A percentile compares a stretch with the other conserved stretches of the same genome.
Conservation (phyloP, 2,329 filamentous ascomycete genomes). For the Sporothrix pallida region DNA sequence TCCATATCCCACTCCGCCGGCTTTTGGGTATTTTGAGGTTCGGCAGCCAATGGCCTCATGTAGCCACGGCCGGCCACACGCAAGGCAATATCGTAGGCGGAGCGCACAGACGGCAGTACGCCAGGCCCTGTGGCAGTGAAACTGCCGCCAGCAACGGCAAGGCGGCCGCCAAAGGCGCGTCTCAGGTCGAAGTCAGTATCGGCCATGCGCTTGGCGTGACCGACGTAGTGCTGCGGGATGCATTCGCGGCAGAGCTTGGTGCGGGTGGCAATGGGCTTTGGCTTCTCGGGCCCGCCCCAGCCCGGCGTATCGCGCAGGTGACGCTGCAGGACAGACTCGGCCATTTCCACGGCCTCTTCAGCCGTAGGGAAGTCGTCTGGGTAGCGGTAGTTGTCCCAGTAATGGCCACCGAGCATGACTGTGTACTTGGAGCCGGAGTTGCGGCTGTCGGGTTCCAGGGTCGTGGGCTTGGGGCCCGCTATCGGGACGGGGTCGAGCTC, state of each 20-base stretch:
- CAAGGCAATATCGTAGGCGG: slow-evolving; percentile 54
- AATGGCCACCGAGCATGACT: slow-evolving; percentile 93
- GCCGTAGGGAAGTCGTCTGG: slow-evolving; percentile 62
- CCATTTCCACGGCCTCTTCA: slow-evolving; percentile 71
- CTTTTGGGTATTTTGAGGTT: neutral
- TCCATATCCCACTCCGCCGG: slow-evolving; percentile 29
- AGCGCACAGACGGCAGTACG: slow-evolving; percentile 57
- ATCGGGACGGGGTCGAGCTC: neutral
- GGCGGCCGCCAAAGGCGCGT: slow-evolving; percentile 62
- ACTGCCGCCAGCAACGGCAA: slow-evolving; percentile 67
- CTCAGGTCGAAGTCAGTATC: slow-evolving; percentile 61
- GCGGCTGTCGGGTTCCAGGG: slow-evolving; percentile 25
- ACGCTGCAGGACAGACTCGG: slow-evolving; percentile 69
- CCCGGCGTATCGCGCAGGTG: slow-evolving; percentile 61
- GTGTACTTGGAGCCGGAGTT: slow-evolving; percentile 73
- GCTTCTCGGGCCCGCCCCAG: slow-evolving; percentile 45
- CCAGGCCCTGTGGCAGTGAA: slow-evolving; percentile 59
- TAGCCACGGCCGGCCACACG: slow-evolving; percentile 44
- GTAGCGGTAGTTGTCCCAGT: slow-evolving; percentile 68
- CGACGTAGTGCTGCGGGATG: slow-evolving; percentile 88
- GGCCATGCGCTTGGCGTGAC: slow-evolving; percentile 70
- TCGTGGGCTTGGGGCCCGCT: slow-evolving; percentile 34
- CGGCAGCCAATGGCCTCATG: neutral
- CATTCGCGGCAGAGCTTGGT: slow-evolving; percentile 69
- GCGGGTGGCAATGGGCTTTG: slow-evolving; percentile 54